Evolutionary conservation across 2,329 filamentous ascomycete genomes (phyloP), one percentile per base, ranked within the genome.

Genomic region (Ophiosphaerella narmari): DNA sequence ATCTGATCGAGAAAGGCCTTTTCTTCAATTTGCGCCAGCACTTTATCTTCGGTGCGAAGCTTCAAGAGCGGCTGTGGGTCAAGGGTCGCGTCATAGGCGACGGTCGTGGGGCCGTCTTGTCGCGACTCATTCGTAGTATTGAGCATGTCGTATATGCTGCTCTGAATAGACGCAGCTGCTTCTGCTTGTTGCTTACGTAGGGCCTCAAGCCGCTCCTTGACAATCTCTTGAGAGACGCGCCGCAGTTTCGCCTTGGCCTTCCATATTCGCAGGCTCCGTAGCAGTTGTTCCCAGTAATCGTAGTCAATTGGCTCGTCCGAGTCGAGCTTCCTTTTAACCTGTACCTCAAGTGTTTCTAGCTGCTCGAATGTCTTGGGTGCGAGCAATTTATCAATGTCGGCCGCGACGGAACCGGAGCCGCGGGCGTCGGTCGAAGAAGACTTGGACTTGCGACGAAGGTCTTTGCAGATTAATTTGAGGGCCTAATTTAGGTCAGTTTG

Each of bases 251-350:
- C 91, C 71, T 90, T 91, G 31, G 94, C 91, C 76, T 97, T 97
- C 86, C 90, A 97, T 1, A 96, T 86, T 6, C 89, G 80, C 55
- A 99, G 78, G 68, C 87, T 95, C 59, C 87, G 86, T 54, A 99
- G 79, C 13, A 99, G 80, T 69, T 96, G 90, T 69, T 96, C 91
- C 94, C 94, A 99, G 72, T 97, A 99, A 74, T 99, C 94, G 2
- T 89, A 91, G 73, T 99, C 94, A 59, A 99, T 93, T 8, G 90
- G 87, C 67, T 97, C 92, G 68, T 96, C 87, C 7, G 91, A 95
- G 44, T 86, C 82, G 40, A 99, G 78, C 77, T 99, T 99, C 13
- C 81, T 79, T 69, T 86, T 86, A 72, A 99, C 94, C 76, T 97
- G 92, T 57, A 80, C 84, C 74, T 99, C 93, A 41, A 99, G 79